phyloP scores from a whole-genome alignment of 2,329 filamentous ascomycete species.

The Fusarium nodosum region DNA sequence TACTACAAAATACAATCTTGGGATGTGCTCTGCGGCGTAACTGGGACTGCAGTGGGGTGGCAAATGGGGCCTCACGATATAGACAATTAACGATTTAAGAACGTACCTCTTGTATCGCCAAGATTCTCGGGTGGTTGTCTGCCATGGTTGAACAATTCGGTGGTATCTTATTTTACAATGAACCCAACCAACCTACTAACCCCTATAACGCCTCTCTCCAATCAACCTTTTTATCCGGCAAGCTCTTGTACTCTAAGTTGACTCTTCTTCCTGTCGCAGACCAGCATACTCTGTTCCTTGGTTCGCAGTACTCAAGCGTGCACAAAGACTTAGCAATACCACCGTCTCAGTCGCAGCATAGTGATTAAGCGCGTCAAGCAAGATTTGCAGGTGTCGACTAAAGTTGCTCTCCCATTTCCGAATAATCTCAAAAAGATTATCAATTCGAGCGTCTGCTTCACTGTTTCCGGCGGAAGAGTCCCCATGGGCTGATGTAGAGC shows the following conservation, averaged over 20 bases:
- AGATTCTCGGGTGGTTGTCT: not conserved
- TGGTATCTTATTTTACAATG: slow-evolving; percentile 48
- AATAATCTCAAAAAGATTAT: slow-evolving; percentile 87
- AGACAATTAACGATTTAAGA: slow-evolving; percentile 33
- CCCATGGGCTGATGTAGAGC: slow-evolving; percentile 50
- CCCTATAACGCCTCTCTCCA: slow-evolving; percentile 42
- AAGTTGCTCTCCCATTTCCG: slow-evolving; percentile 96
- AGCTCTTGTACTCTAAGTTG: slow-evolving; percentile 31
- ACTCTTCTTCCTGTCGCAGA: slow-evolving; percentile 70
- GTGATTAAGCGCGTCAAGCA: slow-evolving; percentile 95
- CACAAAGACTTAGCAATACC: slow-evolving; percentile 89
- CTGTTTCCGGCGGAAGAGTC: slow-evolving; percentile 55
- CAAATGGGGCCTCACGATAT: slow-evolving; percentile 24
- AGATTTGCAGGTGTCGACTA: slow-evolving; percentile 88
- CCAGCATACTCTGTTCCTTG: slow-evolving; percentile 78
- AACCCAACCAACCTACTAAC: slow-evolving; percentile 34
- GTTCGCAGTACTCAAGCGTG: slow-evolving; percentile 83
- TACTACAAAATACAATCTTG: slow-evolving; percentile 43
- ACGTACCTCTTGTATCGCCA: not conserved
- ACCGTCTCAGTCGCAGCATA: slow-evolving; percentile 98
- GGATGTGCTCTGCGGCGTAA: slow-evolving; percentile 30
- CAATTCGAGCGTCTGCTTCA: slow-evolving; percentile 65
- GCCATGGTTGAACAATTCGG: slow-evolving; percentile 33
- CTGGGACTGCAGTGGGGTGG: slow-evolving; percentile 12
- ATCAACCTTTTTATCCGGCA: slow-evolving; percentile 9